Conservation (phyloP, 495 filamentous ascomycete genomes). For the Aspergillus carlsbadensis region DNA sequence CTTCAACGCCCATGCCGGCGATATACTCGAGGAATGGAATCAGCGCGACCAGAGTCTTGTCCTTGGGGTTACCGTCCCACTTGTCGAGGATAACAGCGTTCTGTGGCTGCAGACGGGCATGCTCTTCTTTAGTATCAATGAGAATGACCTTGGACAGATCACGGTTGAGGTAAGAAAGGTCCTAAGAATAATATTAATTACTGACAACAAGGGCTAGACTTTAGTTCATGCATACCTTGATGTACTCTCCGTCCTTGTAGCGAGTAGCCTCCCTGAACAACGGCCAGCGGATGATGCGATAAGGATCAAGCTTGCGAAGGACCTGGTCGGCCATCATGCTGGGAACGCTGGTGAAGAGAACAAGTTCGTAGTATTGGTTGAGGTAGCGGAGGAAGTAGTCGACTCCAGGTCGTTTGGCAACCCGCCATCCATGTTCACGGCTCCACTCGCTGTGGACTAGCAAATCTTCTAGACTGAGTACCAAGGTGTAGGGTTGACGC, state of each 20-base stretch:
- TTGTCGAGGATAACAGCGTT: constrained; percentile 89
- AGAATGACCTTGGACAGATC: constrained; percentile 92
- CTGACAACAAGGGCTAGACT: neutral
- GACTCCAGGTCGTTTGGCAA: constrained; percentile 90
- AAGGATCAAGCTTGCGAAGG: constrained; percentile 93
- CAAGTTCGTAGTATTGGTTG: constrained; percentile 95
- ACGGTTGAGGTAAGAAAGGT: constrained; percentile 93
- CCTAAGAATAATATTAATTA: constrained; percentile 46
- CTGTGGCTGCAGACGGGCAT: constrained; percentile 82
- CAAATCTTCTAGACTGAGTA: constrained; percentile 89
- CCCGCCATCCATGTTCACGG: constrained; percentile 89
- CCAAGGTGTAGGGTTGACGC: constrained; percentile 87
- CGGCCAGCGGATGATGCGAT: constrained; percentile 91
- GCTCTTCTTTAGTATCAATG: constrained; percentile 78
- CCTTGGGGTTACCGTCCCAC: constrained; percentile 81
- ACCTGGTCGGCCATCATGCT: constrained; percentile 80
- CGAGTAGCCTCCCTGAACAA: constrained; percentile 91
- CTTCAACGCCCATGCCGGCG: constrained; percentile 84
- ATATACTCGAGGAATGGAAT: constrained; percentile 97
- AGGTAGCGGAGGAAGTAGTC: constrained; percentile 98
- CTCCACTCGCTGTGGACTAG: constrained; percentile 93
- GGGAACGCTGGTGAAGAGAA: constrained; percentile 87
- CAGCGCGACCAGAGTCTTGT: constrained; percentile 79
- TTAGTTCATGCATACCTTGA: constrained; percentile 67
- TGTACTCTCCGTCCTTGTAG: constrained; percentile 91